A percentile compares a stretch with the other conserved stretches of the same genome.
phyloP scores from a whole-genome alignment of 1,284 basidiomycete species.

The Puccinia polysora region DNA sequence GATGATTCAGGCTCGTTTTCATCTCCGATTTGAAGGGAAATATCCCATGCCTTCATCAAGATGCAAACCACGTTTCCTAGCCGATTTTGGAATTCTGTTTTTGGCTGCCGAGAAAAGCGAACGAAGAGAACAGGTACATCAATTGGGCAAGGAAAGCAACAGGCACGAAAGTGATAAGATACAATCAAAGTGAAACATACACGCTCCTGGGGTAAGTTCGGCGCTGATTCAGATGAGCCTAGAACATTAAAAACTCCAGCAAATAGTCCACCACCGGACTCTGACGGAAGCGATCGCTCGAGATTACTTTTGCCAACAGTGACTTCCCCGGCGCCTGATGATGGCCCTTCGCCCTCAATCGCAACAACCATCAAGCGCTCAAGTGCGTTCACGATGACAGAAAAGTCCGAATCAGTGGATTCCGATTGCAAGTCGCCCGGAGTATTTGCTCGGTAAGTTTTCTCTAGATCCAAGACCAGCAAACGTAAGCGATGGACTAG shows the following conservation, averaged over 20 bases:
- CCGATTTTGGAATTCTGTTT: conserved; percentile 41
- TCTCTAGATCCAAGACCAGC: conserved; percentile 60
- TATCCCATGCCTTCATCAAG: conserved; percentile 49
- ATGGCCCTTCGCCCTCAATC: conserved; percentile 55
- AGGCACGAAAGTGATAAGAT: not conserved
- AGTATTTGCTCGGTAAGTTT: conserved; percentile 52
- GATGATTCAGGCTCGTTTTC: conserved; percentile 60
- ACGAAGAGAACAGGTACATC: conserved; percentile 9
- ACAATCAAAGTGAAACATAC: not conserved
- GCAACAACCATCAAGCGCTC: conserved; percentile 67
- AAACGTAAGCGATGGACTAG: conserved; percentile 69
- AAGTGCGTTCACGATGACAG: conserved; percentile 73
- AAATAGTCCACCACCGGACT: conserved; percentile 59
- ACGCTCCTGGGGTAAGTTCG: conserved; percentile 15
- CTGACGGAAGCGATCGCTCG: conserved; percentile 47
- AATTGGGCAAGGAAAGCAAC: not conserved
- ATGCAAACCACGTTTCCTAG: conserved; percentile 46
- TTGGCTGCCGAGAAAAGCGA: conserved; percentile 37
- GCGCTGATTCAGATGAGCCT: conserved; percentile 24
- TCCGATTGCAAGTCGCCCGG: conserved; percentile 42
- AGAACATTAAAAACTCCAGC: conserved; percentile 71
- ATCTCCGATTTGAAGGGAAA: conserved; percentile 44
- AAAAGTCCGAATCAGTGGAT: conserved; percentile 74
- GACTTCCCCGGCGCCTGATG: conserved; percentile 53
- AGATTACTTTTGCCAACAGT: conserved; percentile 54